Evolutionary conservation across 192 early-diverging fungal genomes (phyloP).

Genomic region (Entomortierella lignicola): DNA sequence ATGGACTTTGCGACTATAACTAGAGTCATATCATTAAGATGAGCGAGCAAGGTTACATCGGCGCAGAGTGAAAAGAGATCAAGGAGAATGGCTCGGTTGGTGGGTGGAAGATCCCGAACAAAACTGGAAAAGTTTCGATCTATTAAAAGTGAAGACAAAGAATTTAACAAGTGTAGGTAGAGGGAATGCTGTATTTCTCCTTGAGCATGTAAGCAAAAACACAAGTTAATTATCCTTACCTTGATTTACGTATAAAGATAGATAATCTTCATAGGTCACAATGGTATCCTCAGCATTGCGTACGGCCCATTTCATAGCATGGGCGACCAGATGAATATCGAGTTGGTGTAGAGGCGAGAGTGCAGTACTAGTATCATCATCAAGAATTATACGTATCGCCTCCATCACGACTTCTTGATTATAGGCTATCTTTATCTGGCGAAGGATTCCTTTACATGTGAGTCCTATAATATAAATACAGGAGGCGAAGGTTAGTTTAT

Average conservation of each 20-base stretch:
- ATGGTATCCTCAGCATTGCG: conserved; percentile 45
- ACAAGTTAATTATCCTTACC: conserved; percentile 12
- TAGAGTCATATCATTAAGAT: conserved; percentile 48
- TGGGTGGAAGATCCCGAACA: conserved; percentile 26
- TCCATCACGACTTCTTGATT: conserved; percentile 29
- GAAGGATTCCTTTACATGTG: conserved; percentile 49
- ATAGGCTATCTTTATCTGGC: conserved; percentile 37
- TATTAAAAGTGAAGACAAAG: background rate
- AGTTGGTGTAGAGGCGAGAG: conserved; percentile 40
- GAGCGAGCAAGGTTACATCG: conserved; percentile 38
- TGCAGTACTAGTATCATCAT: conserved; percentile 46
- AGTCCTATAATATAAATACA: conserved; percentile 28
- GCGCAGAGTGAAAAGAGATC: conserved; percentile 53
- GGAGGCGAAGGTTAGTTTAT: too few species aligned
- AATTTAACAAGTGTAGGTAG: too few species aligned
- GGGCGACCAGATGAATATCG: conserved; percentile 48
- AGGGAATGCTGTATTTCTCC: background rate
- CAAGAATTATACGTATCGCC: conserved; percentile 46
- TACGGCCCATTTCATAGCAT: conserved; percentile 53
- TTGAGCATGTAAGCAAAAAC: background rate
- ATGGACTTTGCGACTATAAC: conserved; percentile 47
- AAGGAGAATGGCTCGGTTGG: conserved; percentile 43
- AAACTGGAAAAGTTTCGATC: conserved; percentile 42
- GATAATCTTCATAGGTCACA: conserved; percentile 50
- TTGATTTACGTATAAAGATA: conserved; percentile 37